Evolutionary conservation across 225 moss, liverwort and hornwort genomes (phyloP).

Genomic region (Climacium dendroides): DNA sequence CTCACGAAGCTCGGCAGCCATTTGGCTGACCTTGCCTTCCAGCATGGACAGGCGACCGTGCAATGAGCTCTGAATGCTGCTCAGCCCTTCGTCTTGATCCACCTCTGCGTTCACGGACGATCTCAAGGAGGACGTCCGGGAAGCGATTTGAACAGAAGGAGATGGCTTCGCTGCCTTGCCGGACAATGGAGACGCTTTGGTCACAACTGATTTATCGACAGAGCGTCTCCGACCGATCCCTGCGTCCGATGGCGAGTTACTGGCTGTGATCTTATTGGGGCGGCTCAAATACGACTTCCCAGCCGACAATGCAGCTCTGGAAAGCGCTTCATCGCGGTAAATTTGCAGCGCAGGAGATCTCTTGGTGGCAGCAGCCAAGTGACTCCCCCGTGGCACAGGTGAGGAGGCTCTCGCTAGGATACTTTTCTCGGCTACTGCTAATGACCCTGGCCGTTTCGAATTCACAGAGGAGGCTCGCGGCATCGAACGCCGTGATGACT

Average conservation of each 20-base stretch:
- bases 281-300: not conserved
- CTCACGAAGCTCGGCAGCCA: slow-evolving; percentile 88
- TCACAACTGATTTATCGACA: slow-evolving; percentile 2
- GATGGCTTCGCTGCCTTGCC: not conserved
- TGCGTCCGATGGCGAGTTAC: not conserved
- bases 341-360: slow-evolving; percentile 21
- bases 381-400: not conserved
- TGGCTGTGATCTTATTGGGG: not conserved
- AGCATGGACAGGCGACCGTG: slow-evolving; percentile 70
- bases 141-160: not conserved
- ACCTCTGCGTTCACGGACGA: not conserved
- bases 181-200: slow-evolving; percentile 5
- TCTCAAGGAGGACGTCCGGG: not conserved
- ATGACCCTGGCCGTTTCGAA: not conserved
- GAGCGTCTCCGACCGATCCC: slow-evolving; percentile 9
- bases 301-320: not conserved
- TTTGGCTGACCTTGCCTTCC: slow-evolving; percentile 85
- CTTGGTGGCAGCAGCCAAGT: not conserved
- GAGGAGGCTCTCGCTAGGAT: slow-evolving; percentile 13
- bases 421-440: not conserved
- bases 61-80: slow-evolving; percentile 51
- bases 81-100: slow-evolving; percentile 1
- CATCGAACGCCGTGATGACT: not conserved
- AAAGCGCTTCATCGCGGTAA: slow-evolving; percentile 23
- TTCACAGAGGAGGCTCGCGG: slow-evolving; percentile 36